phyloP scores from a whole-genome alignment of 371 early-diverging fungal genomes.

The Neoconidiobolus thromboides region DNA sequence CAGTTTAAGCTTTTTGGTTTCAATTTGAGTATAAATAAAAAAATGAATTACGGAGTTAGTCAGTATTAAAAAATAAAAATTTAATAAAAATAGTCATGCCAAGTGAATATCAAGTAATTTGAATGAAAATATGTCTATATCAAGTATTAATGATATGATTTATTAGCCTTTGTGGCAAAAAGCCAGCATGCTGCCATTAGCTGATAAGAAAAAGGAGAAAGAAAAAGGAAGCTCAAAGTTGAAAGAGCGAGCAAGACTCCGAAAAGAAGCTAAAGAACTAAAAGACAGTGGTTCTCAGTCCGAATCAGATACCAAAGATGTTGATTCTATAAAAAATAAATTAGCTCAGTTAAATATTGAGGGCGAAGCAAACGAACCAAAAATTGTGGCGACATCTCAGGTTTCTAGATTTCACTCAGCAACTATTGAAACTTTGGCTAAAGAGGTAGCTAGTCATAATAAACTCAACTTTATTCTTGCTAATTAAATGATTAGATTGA shows the following conservation, averaged over 20 bases:
- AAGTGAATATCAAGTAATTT: too few relatives aligned
- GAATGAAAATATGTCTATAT: too few relatives aligned
- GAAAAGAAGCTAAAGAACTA: background rate
- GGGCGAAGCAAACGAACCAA: background rate
- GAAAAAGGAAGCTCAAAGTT: background rate
- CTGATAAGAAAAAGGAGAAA: background rate
- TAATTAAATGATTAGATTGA: background rate
- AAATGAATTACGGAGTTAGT: too few relatives aligned
- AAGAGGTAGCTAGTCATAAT: background rate
- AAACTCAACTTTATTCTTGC: background rate
- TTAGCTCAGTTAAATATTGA: too few relatives aligned
- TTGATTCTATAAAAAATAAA: too few relatives aligned
- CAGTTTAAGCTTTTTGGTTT: too few relatives aligned
- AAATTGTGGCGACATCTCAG: background rate
- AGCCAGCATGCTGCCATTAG: background rate
- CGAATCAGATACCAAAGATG: too few relatives aligned
- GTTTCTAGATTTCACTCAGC: background rate
- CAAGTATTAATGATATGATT: too few relatives aligned
- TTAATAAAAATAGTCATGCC: too few relatives aligned
- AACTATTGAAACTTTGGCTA: background rate
- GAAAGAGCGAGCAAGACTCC: background rate
- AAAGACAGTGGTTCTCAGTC: background rate
- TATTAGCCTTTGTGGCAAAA: too few relatives aligned
- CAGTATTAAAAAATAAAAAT: too few relatives aligned
- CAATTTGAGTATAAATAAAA: too few relatives aligned